Evolutionary conservation across 2,329 filamentous ascomycete genomes (phyloP), one percentile per base, ranked within the genome.

Genomic region (Colletotrichum lini): DNA sequence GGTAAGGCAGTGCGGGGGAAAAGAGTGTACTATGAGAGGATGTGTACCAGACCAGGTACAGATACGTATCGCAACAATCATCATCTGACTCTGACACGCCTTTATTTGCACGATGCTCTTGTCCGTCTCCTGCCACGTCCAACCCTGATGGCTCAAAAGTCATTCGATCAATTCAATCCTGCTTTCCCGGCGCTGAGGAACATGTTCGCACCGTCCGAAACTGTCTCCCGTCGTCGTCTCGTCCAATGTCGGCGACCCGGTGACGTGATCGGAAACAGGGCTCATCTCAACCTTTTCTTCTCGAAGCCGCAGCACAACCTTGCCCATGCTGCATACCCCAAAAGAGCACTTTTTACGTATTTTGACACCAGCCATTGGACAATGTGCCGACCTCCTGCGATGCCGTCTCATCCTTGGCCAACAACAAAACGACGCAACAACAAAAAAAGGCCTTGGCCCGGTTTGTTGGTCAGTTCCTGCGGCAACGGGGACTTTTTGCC

Each of bases 331-430:
- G 26, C 56, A 40, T 53, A 67, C 18, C n/a, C 8, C 30, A 8
- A 35, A 38, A 13, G 52, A 57, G 23, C 64, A 67, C 64, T 50
- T 61, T 70, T 70, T 70, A 70, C 67, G 57, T 70, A 50, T 45
- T 47, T 18, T 54, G 40, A 40, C 50, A 56, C 57, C 65, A 12
- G 30, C 21, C 57, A 63, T 42, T 62, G 58, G 26, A 54, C 40
- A n/a, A 35, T 57, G 52, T 63, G 60, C 66, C 53, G 53, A 57
- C 62, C 57, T 52, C 30, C n/a, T 21, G 18, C 18, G 21, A 15
- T 52, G 1, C 26, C 62, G 47, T 65, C 61, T 65, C 35, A 49
- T 42, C 35, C 61, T 58, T 35, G 30, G 45, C 44, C 40, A 35
- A 65, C 61, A 16, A 54, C 18, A 40, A 9, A 2, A 38, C 52